These are phyloP conservation scores for Zizania latifolia DNA, from an alignment of 176 grass and related monocot species.

Conservation along the genomic window DNA sequence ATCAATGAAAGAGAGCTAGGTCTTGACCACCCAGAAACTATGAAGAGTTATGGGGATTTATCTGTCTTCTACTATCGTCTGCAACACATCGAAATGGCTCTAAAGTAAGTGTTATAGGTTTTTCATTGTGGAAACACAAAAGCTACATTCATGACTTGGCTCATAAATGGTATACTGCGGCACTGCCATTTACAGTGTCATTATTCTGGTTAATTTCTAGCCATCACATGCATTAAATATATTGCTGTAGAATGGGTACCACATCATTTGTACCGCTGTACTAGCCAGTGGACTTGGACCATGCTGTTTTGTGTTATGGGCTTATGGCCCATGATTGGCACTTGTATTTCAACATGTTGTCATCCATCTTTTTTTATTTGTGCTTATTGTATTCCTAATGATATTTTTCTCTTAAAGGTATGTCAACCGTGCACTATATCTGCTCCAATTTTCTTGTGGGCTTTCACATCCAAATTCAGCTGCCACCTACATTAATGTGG, in stretches of 20 bases:
- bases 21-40: constrained; percentile 98
- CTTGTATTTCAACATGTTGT: background rate
- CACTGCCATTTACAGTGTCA: background rate
- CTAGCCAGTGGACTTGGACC: background rate
- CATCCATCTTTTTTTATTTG: constrained; percentile 1
- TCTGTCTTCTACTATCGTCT: constrained; percentile 99
- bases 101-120: constrained; percentile 67
- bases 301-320: constrained; percentile 8
- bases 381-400: constrained; percentile 11
- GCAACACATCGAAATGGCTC: constrained; percentile 96
- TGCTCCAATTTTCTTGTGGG: constrained; percentile 95
- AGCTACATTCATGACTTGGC: background rate
- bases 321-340: background rate
- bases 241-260: constrained; percentile 5
- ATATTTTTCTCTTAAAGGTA: constrained; percentile 60
- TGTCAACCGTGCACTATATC: constrained; percentile 91
- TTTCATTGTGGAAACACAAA: constrained; percentile 27
- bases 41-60: constrained; percentile 98
- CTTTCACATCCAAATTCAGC: constrained; percentile 98
- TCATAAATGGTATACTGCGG: background rate
- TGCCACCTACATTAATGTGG: constrained; percentile 99
- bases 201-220: constrained; percentile 1
- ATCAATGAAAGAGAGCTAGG: constrained; percentile 98
- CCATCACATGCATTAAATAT: constrained; percentile 9
- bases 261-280: constrained; percentile 5